Evolutionary conservation across 1,284 basidiomycete genomes (phyloP).

Genomic region (Abortiporus biennis): DNA sequence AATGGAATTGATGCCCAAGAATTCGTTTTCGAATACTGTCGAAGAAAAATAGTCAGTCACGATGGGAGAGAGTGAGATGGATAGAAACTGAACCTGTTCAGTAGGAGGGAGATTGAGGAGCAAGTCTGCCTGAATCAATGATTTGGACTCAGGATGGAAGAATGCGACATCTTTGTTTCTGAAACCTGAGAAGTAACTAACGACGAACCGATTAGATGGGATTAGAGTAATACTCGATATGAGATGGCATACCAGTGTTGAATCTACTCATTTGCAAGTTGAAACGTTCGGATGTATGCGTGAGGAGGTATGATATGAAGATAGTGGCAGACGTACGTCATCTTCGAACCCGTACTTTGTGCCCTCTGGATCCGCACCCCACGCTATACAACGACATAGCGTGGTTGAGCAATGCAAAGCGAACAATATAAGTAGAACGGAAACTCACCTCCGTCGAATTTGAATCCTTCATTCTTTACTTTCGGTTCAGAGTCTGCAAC

Average conservation of each 20-base stretch:
- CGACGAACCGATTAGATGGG: too few species aligned
- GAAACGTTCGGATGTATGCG: constrained; percentile 9
- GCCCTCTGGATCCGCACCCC: constrained; percentile 55
- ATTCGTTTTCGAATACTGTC: constrained; percentile 50
- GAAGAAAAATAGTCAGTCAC: too few species aligned
- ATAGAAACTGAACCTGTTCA: constrained; percentile 71
- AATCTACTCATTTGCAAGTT: background rate
- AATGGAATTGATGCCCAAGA: constrained; percentile 41
- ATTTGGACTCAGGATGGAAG: constrained; percentile 73
- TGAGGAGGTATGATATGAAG: constrained; percentile 7
- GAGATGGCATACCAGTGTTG: background rate
- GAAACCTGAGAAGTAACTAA: constrained; percentile 80
- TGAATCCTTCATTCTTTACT: constrained; percentile 29
- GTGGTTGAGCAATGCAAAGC: too few species aligned
- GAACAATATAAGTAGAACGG: background rate
- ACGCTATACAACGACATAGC: too few species aligned
- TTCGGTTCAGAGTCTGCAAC: constrained; percentile 49
- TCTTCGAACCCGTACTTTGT: constrained; percentile 80
- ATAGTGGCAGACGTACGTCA: constrained; percentile 55
- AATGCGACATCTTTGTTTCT: constrained; percentile 88
- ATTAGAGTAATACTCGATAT: background rate
- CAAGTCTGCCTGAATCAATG: constrained; percentile 84
- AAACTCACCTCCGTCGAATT: constrained; percentile 56
- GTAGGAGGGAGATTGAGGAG: constrained; percentile 84
- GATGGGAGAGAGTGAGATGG: too few species aligned